A percentile compares a stretch with the other conserved stretches of the same genome.
These are phyloP conservation scores for Rubroshorea leprosula DNA, from an alignment of 345 rosid species.

Conservation along the genomic window DNA sequence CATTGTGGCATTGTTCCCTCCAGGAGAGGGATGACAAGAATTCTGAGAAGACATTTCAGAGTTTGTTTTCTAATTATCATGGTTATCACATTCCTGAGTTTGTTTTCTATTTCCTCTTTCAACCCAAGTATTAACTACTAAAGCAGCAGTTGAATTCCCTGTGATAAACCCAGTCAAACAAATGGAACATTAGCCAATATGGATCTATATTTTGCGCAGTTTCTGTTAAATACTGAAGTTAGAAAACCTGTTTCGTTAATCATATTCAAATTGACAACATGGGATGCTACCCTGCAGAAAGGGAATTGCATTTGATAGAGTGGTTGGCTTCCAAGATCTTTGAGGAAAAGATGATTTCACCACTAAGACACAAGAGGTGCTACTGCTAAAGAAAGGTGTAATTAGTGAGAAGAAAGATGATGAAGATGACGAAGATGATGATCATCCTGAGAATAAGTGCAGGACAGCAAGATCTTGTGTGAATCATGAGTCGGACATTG, in stretches of 20 bases:
- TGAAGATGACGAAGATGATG: slow-evolving; percentile 40
- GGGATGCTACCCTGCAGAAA: slow-evolving; percentile 33
- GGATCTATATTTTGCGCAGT: background rate
- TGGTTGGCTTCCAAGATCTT: slow-evolving; percentile 83
- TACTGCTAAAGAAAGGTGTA: slow-evolving; percentile 56
- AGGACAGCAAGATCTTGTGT: slow-evolving; percentile 61
- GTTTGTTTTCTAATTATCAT: too few species aligned
- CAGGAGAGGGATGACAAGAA: background rate
- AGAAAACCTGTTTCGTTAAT: slow-evolving; percentile 1
- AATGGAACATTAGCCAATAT: background rate
- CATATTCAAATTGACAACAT: slow-evolving; percentile 1
- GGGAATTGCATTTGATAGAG: slow-evolving; percentile 68
- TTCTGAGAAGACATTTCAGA: too few species aligned
- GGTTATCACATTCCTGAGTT: background rate
- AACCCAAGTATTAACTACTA: background rate
- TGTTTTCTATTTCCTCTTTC: background rate
- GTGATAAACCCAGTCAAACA: too few species aligned
- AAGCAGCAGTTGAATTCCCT: too few species aligned
- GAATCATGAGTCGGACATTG: slow-evolving; percentile 65
- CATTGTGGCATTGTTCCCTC: background rate
- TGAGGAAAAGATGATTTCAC: slow-evolving; percentile 81
- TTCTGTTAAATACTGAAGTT: slow-evolving; percentile 5
- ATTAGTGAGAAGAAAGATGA: slow-evolving; percentile 55
- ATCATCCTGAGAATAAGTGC: slow-evolving; percentile 40
- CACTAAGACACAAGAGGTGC: slow-evolving; percentile 45